Percentiles rank a stretch among this genome's conserved stretches.
Evolutionary conservation across 225 moss, liverwort and hornwort genomes (phyloP).

Genomic region (Asterella californica): DNA sequence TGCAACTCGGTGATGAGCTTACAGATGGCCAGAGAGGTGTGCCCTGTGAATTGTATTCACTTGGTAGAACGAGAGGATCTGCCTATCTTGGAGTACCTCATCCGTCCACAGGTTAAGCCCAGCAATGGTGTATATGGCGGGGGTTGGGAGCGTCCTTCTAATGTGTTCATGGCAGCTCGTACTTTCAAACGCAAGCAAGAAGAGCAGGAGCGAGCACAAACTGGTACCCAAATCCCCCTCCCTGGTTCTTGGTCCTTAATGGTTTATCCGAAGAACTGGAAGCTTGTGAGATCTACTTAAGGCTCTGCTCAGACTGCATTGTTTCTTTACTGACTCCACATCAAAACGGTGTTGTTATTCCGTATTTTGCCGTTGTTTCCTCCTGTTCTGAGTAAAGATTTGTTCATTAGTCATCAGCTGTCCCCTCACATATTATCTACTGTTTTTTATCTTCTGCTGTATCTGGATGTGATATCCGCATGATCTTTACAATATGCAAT

Average conservation of each 20-base stretch:
- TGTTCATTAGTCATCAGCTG: not conserved
- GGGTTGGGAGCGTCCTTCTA: constrained; percentile 89
- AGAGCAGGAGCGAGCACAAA: constrained; percentile 37
- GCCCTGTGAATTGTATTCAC: constrained; percentile 99
- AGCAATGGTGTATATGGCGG: constrained; percentile 89
- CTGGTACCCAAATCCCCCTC: constrained; percentile 13
- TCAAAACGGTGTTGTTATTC: too few species aligned
- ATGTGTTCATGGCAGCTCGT: constrained; percentile 92
- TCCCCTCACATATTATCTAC: not conserved
- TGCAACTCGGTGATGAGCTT: not conserved
- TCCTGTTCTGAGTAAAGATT: too few species aligned
- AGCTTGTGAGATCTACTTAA: too few species aligned
- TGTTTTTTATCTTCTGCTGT: not conserved
- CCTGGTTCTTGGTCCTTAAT: not conserved
- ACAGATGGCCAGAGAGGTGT: constrained; percentile 82
- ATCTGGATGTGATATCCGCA: not conserved
- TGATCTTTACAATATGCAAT: not conserved
- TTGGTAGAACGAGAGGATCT: constrained; percentile 95
- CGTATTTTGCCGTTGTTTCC: too few species aligned
- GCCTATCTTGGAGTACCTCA: constrained; percentile 73
- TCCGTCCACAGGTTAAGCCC: constrained; percentile 72
- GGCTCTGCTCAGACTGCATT: not conserved
- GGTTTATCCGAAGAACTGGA: not conserved
- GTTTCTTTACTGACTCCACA: too few species aligned
- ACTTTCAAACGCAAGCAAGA: constrained; percentile 77